A percentile compares a stretch with the other conserved stretches of the same genome.
phyloP scores from a whole-genome alignment of 768 basidiomycete genomes.

The Lactifluus rugatus region DNA sequence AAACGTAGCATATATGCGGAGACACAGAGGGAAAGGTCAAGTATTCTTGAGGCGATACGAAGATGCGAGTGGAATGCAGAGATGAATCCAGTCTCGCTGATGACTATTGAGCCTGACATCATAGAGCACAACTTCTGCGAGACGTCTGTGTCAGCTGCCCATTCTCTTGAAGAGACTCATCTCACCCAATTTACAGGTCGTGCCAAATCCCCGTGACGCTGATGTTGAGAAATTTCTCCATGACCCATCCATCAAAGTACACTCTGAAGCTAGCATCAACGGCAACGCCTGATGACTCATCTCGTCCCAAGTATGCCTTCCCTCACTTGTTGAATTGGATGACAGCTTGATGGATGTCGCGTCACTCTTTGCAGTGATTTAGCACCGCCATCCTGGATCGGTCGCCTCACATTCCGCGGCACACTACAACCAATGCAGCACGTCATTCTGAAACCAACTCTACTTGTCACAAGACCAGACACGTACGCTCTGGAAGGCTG shows the following conservation, averaged over 20 bases:
- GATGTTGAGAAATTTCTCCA: constrained; percentile 61
- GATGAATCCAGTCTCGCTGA: constrained; percentile 55
- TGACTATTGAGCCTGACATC: constrained; percentile 35
- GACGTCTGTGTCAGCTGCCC: constrained; percentile 38
- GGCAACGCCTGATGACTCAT: constrained; percentile 18
- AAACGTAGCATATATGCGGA: constrained; percentile 89
- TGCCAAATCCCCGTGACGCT: constrained; percentile 46
- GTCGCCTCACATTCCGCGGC: constrained; percentile 59
- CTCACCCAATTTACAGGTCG: constrained; percentile 33
- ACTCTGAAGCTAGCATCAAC: constrained; percentile 38
- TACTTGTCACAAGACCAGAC: constrained; percentile 58
- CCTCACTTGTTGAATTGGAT: background rate
- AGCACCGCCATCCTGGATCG: constrained; percentile 48
- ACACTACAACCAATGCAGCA: constrained; percentile 41
- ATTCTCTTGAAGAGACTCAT: background rate
- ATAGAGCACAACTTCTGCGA: constrained; percentile 54
- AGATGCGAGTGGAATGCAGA: constrained; percentile 70
- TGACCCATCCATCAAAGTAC: constrained; percentile 49
- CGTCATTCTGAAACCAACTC: constrained; percentile 35
- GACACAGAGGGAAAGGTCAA: constrained; percentile 62
- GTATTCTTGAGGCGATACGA: constrained; percentile 57
- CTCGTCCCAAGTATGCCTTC: constrained; percentile 18
- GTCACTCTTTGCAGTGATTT: constrained; percentile 27
- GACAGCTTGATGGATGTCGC: background rate
- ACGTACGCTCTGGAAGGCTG: constrained; percentile 57